These are phyloP conservation scores for Lophiotrema nucula DNA, from an alignment of 495 filamentous ascomycete species.

Conservation along the genomic window DNA sequence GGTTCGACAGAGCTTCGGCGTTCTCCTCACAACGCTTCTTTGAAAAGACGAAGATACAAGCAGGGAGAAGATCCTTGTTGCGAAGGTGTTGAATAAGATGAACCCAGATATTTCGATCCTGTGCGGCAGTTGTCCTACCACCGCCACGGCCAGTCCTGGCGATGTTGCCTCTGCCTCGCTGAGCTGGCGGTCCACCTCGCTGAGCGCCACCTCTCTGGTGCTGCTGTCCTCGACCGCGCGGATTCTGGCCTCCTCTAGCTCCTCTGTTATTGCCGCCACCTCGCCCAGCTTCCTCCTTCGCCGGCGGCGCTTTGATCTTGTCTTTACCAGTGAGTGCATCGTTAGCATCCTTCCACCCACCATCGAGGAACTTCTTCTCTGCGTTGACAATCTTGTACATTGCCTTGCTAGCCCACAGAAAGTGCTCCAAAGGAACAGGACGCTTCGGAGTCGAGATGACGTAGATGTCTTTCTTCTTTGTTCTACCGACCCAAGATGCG, in stretches of 20 bases:
- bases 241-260: conserved; percentile 48
- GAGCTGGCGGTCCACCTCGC: conserved; percentile 57
- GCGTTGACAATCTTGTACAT: conserved; percentile 93
- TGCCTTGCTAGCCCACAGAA: conserved; percentile 86
- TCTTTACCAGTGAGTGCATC: conserved; percentile 78
- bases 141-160: conserved; percentile 81
- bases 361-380: conserved; percentile 84
- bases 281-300: conserved; percentile 39
- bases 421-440: conserved; percentile 93
- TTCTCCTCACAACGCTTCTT: conserved; percentile 97
- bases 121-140: conserved; percentile 77
- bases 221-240: conserved; percentile 48
- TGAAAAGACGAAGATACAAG: conserved; percentile 97
- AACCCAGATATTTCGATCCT: conserved; percentile 97
- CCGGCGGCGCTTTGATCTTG: conserved; percentile 61
- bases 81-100: conserved; percentile 86
- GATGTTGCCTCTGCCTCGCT: conserved; percentile 74
- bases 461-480: conserved; percentile 98
- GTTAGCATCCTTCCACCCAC: conserved; percentile 93
- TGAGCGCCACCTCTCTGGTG: conserved; percentile 52
- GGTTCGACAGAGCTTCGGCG: conserved; percentile 88
- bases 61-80: conserved; percentile 81
- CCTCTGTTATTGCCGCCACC: conserved; percentile 33
- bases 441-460: conserved; percentile 96
- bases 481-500: conserved; percentile 95